phyloP scores from a whole-genome alignment of 352 stramenopile genomes.

The Pythium pyrilobum region DNA sequence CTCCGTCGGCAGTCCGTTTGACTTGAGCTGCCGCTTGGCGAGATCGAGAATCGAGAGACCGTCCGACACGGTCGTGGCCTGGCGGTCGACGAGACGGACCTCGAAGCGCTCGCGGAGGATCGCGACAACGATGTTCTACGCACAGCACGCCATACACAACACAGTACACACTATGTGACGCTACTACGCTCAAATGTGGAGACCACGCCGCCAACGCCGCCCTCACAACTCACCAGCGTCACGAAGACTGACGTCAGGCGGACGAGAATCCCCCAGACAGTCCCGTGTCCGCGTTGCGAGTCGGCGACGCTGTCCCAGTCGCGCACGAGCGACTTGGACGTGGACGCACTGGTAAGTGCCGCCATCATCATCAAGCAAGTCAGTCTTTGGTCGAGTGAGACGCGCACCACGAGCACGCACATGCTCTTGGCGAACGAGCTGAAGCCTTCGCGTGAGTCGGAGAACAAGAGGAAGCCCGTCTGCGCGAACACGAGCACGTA shows the following conservation, averaged over 20 bases:
- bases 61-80: slow-evolving; percentile 20
- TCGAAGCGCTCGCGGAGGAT: slow-evolving; percentile 65
- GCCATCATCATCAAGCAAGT: background rate
- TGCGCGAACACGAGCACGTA: slow-evolving; percentile 49
- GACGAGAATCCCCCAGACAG: slow-evolving; percentile 13
- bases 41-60: slow-evolving; percentile 41
- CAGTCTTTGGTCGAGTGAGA: background rate
- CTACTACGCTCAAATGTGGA: background rate
- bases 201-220: background rate
- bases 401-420: slow-evolving; percentile 20
- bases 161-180: background rate
- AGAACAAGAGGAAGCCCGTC: slow-evolving; percentile 36
- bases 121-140: slow-evolving; percentile 51
- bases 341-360: background rate
- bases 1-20: slow-evolving; percentile 38
- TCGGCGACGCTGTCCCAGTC: background rate
- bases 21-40: slow-evolving; percentile 49
- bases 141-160: background rate
- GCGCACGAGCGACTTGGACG: slow-evolving; percentile 10
- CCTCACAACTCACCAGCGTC: slow-evolving; percentile 7
- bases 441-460: slow-evolving; percentile 25
- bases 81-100: slow-evolving; percentile 14
- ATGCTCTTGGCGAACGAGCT: slow-evolving; percentile 38
- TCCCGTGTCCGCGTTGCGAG: background rate
- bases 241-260: slow-evolving; percentile 15